Base-by-base conservation (phyloP, 352 stramenopile genomes). In the Globisporangium apiculatum region DNA sequence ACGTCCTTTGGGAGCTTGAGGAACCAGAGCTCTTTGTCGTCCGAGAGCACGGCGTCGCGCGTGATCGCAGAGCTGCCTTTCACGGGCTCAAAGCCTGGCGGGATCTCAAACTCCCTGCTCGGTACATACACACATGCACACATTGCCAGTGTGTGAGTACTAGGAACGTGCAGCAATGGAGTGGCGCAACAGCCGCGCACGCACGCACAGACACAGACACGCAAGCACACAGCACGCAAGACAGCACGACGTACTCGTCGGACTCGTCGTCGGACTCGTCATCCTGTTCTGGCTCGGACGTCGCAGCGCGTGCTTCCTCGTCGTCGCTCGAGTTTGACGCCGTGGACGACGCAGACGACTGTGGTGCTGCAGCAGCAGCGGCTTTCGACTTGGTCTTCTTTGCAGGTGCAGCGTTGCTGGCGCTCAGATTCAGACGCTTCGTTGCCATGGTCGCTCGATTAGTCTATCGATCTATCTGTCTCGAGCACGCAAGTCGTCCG, bases 1-100 rank as follows among this genome's bases (percentile, higher is more conserved):
- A 91, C 82, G 55, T 87, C 65, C 65, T 90, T 92, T 42, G 82
- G 82, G 24, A 92, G 75, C 66, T 88, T 89, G 58, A 92, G 90
- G 57, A 92, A 86, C 82, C 82, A 92, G n/a, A 92, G 74, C 60
- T 92, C 82, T 65, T 90, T 83, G 58, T 89, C 78, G n/a, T 76
- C 72, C 3, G 72, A 68, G 14, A 90, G 67, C 50, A 90, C 71
- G 0, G 69, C 65, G 65, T 89, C 79, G 18, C 76, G 77, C 15
- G 79, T 87, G 47, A 90, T 65, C 4, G 72, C 64, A 5, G 67
- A 68, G 60, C 76, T 87, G 55, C 76, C 78, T 14, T 80, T 72
- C 45, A 92, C 73, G 46, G 67, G 67, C 55, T 89, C 73, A 47
- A 90, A 92, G 17, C 78, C 79, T 3, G 74, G 66, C 18, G 82